Base-by-base conservation (phyloP, 352 stramenopile species). In the Phytophthora idaei region DNA sequence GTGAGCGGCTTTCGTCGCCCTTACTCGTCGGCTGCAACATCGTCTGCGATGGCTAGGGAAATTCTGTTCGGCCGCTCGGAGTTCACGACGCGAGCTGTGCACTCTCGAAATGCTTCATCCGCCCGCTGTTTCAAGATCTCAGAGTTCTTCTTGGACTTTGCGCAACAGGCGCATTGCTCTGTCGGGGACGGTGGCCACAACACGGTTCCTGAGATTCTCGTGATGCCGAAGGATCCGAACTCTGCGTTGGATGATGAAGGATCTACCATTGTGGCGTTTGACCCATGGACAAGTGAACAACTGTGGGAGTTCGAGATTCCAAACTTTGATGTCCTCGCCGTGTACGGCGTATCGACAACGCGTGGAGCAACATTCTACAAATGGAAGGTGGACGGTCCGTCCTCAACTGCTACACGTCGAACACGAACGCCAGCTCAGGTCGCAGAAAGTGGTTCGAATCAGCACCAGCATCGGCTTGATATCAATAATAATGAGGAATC, bases 141-240 rank as follows among this genome's bases (percentile, higher is more conserved):
- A 1, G 87, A 95, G 69, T 95, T 89, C 57, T 95, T 95, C 58
- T 41, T 95, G 27, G 81, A 95, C 64, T 90, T 95, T 54, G 74
- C 80, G 0, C 68, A 80, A 25, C 70, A 83, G 8, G 71, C 83
- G 14, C 73, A 75, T 44, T 95, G 87, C 52, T 68, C 68, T 25
- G 54, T 73, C 11, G 57, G 72, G 15, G 57, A 76, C 14, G 57
- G 73, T 42, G 56, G 61, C 4, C 69, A 69, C 12, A 71, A 71
- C 3, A 64, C 76, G 48, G 66, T 69, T 28, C 82, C 81, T 5
- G 73, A 85, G 8, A 87, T 90, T 28, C 52, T 89, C 12, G 85
- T 91, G 45, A 54, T 90, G 29, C 77, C 77, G 0, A 90, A 86
- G 36, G 82, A 92, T 31, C 60, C 73, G 5, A 75, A 89, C 36